Evolutionary conservation across 1,139 yeast genomes (phyloP), one percentile per base, ranked within the genome.

Genomic region (Pichia sp.): DNA sequence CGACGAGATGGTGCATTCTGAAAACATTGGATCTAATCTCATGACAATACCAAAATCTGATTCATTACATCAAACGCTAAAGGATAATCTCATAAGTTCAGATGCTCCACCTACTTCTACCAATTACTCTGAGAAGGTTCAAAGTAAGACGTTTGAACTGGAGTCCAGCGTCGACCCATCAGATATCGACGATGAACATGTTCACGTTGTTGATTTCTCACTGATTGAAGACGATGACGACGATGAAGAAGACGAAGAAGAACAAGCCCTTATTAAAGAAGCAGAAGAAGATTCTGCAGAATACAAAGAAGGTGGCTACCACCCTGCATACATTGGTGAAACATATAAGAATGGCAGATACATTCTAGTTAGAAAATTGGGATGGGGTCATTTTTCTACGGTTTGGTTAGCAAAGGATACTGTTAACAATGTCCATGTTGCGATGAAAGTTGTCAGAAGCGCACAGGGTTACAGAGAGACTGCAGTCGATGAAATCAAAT

Each of bases 351-450:
- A 83, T 45, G 78, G 78, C 20, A 69, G 77, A 39, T 89, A 89
- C 64, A 73, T 79, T 4, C 68, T 89, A 40, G 81, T 85, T 18
- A 75, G 96, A 51, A 89, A 89, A 63, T 71, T 89, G 4, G 96
- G 96, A 8, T 87, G 96, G 95, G 96, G 96, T 39, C 95, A 88
- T 64, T 88, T 88, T 60, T 81, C 90, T 31, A 87, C 96, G 2
- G 96, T 88, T 31, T 88, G 96, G 96, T 71, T 88, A 24, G 93
- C 94, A 9, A 77, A 72, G 51, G 93, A 85, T 57, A 68, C 71
- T 33, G 67, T 70, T 36, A 68, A 68, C 21, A 71, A 76, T 47
- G 70, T 72, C 41, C 89, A 84, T 61, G 95, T 86, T 33, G 96
- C 96, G 9, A 73, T 89, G 71, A 89, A 89, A 63, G 83, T 89